phyloP scores from a whole-genome alignment of 2,329 filamentous ascomycete species.

The Ceratocystis harringtonii region DNA sequence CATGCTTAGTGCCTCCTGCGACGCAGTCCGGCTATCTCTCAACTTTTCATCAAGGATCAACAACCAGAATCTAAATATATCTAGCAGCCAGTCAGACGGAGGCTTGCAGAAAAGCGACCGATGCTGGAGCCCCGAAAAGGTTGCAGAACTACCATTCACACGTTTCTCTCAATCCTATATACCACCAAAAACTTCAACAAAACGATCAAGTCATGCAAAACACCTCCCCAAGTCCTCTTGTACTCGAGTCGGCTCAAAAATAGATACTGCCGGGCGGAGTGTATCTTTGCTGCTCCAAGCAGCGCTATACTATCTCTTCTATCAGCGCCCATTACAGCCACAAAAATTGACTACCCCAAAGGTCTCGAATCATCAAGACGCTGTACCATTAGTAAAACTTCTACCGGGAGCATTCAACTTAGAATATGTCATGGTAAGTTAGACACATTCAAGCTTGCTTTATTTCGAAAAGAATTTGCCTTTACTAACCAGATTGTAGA shows the following conservation, averaged over 20 bases:
- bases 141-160: conserved; percentile 7
- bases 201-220: background rate
- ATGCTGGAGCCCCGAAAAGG: background rate
- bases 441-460: background rate
- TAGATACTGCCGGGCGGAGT: background rate
- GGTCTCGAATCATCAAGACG: conserved; percentile 19
- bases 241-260: background rate
- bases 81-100: background rate
- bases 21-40: conserved; percentile 4
- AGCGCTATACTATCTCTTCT: conserved; percentile 7
- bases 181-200: background rate
- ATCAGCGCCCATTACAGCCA: background rate
- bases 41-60: conserved; percentile 2
- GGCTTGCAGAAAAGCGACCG: background rate
- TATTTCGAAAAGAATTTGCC: background rate
- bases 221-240: background rate
- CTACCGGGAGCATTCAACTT: conserved; percentile 15
- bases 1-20: conserved; percentile 10
- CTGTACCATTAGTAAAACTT: conserved; percentile 11
- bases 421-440: conserved; percentile 11
- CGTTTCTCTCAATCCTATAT: conserved; percentile 15
- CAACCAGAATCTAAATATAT: background rate
- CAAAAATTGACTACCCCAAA: background rate
- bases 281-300: conserved; percentile 7
- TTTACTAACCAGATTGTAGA: conserved; percentile 3